Base-by-base conservation (phyloP, 2,329 filamentous ascomycete species). In the Lasiodiplodia sp. region DNA sequence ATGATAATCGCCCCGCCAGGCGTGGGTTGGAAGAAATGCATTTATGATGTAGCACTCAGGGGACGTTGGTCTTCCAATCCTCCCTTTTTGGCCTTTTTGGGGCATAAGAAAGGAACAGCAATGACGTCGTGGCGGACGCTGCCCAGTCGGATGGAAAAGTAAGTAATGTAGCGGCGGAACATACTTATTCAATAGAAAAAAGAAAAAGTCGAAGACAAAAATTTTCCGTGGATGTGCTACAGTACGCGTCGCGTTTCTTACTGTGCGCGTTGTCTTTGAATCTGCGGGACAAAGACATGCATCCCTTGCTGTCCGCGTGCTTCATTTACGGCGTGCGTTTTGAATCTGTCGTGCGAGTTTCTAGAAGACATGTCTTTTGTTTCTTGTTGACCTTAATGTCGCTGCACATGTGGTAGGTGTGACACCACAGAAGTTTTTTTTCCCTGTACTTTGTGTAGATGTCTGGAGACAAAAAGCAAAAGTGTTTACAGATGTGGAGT, bases 101-200 rank as follows among this genome's bases (percentile, higher is more conserved):
- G 60, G 60, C 60, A 25, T 21, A 8, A 51, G 18, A n/a, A 38
- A 64, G 44, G 31, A 64, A 52, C 11, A 23, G 40, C 21, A 64
- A 64, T 51, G 21, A 47, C 44, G 44, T 47, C 25, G 44, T 49
- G 60, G 47, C 44, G 60, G 60, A 28, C 44, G 44, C 40, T 62
- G 40, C 23, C 28, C 23, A 44, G 37, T n/a, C 23, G 18, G 47
- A 31, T 28, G 34, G 53, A 25, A 28, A 49, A 47, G 25, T 62
- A 44, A 49, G 60, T 40, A 64, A 64, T 64, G 58, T 51, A 38
- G 60, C 25, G n/a, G 44, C 31, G 25, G 47, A 16, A 40, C n/a
- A 25, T 25, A 58, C 34, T 38, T 38, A 25, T n/a, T 47, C n/a
- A 38, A 47, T 23, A 60, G 25, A 62, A 49, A 49, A 25, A 23